Conservation (phyloP, 208 protist species). For the Leishmania mexicana region DNA sequence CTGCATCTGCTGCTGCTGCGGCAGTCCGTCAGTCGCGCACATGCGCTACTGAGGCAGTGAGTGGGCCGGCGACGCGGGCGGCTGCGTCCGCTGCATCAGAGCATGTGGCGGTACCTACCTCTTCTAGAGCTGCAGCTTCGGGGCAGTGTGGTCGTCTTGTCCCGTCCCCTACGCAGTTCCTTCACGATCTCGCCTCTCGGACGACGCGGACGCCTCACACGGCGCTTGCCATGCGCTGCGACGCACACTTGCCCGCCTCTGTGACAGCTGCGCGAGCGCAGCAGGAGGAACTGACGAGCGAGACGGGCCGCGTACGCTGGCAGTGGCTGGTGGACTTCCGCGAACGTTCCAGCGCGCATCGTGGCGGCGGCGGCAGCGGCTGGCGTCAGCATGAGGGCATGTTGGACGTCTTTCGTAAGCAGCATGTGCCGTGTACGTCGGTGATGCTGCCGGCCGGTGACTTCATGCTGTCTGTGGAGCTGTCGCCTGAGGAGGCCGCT, state of each 20-base stretch:
- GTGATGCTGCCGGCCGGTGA: constrained; percentile 68
- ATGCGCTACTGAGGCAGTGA: neutral
- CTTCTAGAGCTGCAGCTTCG: neutral
- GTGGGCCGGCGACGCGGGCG: neutral
- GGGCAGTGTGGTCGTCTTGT: constrained; percentile 13
- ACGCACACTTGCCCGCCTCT: neutral
- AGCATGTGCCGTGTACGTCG: constrained; percentile 46
- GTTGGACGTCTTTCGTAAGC: constrained; percentile 37
- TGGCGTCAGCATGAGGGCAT: constrained; percentile 43
- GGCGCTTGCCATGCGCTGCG: neutral
- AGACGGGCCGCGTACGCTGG: constrained; percentile 32
- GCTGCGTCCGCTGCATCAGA: neutral
- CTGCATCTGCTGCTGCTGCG: constrained; percentile 3
- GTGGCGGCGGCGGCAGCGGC: constrained; percentile 17
- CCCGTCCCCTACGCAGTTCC: constrained; percentile 28
- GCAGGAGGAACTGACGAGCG: constrained; percentile 12
- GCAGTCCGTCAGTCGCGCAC: neutral
- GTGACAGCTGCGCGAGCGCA: constrained; percentile 3
- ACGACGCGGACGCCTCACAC: neutral
- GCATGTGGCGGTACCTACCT: neutral
- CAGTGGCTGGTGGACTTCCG: constrained; percentile 75
- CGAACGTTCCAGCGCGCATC: constrained; percentile 43
- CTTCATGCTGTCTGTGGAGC: constrained; percentile 58
- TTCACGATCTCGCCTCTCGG: constrained; percentile 20
- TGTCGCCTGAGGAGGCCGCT: constrained; percentile 7